Evolutionary conservation across 208 protist species (phyloP).

Genomic region (Balamuthia mandrillaris): DNA sequence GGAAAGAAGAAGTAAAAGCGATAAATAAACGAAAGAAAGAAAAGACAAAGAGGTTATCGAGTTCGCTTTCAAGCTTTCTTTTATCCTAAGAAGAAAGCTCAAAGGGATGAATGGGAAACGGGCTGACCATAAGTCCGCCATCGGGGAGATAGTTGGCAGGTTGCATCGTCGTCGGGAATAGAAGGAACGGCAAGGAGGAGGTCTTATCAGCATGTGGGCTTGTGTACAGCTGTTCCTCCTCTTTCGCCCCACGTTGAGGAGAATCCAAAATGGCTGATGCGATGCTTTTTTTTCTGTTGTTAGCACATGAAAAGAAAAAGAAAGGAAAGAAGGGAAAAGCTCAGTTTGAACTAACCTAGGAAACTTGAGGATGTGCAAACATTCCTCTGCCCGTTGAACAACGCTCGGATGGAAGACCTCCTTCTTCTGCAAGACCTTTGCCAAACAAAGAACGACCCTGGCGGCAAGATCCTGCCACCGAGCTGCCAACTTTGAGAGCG

Average conservation of each 20-base stretch:
- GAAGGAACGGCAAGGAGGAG: background rate
- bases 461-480: background rate
- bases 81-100: too few relatives aligned
- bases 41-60: too few relatives aligned
- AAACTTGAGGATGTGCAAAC: conserved; percentile 5
- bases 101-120: too few relatives aligned
- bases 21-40: too few relatives aligned
- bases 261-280: conserved; percentile 13
- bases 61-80: too few relatives aligned
- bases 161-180: background rate
- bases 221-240: too few relatives aligned
- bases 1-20: too few relatives aligned
- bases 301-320: background rate
- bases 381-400: background rate
- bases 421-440: conserved; percentile 24
- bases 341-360: background rate
- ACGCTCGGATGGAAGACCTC: conserved; percentile 6
- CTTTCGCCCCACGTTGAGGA: background rate
- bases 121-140: too few relatives aligned
- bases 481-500: conserved; percentile 15
- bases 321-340: background rate
- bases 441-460: conserved; percentile 13
- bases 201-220: background rate
- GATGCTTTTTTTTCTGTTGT: background rate
- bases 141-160: too few relatives aligned